Evolutionary conservation across 2,329 filamentous ascomycete genomes (phyloP), one percentile per base, ranked within the genome.

Genomic region (Nigrospora osmanthi): DNA sequence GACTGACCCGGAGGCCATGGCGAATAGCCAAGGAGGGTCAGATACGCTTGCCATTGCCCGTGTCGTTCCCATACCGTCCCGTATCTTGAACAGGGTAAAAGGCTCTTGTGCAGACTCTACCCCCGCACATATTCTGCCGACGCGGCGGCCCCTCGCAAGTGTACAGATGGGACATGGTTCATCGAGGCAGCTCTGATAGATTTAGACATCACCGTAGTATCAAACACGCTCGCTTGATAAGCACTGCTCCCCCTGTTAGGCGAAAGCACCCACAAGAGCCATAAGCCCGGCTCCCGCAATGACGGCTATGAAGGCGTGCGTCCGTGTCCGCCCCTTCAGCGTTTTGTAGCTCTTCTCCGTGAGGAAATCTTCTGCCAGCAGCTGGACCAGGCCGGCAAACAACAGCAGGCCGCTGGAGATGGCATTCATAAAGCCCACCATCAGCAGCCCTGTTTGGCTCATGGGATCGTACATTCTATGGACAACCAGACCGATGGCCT

Each of bases 371-470:
- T 94, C 88, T 0, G 87, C 85, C 39, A 95, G 72, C 16, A 95
- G 72, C 66, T 95, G 87, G 4, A 94, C 89, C 37, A 95, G 68
- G 0, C 87, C 87, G 0, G 89, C 88, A 59, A 91, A 94, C 4
- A 94, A 70, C 28, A 95, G 65, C 42, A 95, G 69, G 0, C 89
- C 89, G 42, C 84, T 83, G 11, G 85, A 89, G 42, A 94, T 85
- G 35, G 87, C 87, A 57, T 95, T 94, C 75, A 91, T 93, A 58
- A 90, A 80, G 9, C 89, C 89, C 6, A 94, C 88, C 67, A 91
- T 84, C 23, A 94, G 68, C 40, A 94, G 66, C 0, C 89, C 88
- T 0, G 81, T 78, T 58, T 87, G 77, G 55, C 84, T 88, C 54
- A 79, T 75, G 1, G 89, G 88, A 52, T 89, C 87, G 63, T 94